Conservation (phyloP, 106 monocot species). For the Platanthera zijinensis region DNA sequence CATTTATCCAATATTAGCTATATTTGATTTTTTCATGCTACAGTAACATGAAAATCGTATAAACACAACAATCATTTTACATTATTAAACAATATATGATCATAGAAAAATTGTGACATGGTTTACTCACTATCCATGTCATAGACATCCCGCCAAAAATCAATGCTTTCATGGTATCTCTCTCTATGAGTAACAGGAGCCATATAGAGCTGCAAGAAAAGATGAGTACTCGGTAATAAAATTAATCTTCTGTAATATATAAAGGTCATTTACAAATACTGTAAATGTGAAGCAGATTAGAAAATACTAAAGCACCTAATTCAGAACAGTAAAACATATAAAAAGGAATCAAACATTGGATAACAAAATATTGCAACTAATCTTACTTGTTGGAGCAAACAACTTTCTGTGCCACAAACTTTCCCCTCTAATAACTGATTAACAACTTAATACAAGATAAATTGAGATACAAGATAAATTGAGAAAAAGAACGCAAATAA, state of each 20-base stretch:
- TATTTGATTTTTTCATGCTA: neutral
- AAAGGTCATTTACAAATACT: neutral
- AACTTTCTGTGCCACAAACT: too few relatives aligned
- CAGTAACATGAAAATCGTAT: neutral
- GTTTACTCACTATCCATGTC: slow-evolving; percentile 89
- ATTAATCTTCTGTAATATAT: neutral
- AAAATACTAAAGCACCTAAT: neutral
- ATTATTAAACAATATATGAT: neutral
- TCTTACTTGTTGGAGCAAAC: too few relatives aligned
- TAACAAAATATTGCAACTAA: slow-evolving; percentile 21
- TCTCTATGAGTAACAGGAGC: slow-evolving; percentile 85
- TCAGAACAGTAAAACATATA: neutral
- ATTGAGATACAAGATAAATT: too few relatives aligned
- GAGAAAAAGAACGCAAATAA: too few relatives aligned
- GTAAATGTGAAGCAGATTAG: neutral
- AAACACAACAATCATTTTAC: neutral
- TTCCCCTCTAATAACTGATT: too few relatives aligned
- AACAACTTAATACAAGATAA: too few relatives aligned
- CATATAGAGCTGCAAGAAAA: slow-evolving; percentile 76
- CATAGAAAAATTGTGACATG: neutral
- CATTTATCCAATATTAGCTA: neutral
- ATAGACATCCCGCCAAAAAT: slow-evolving; percentile 95
- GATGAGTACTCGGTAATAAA: neutral
- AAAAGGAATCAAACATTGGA: neutral
- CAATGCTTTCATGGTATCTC: slow-evolving; percentile 78